Evolutionary conservation across 2,329 filamentous ascomycete genomes (phyloP).

Genomic region (Alternaria sp.): DNA sequence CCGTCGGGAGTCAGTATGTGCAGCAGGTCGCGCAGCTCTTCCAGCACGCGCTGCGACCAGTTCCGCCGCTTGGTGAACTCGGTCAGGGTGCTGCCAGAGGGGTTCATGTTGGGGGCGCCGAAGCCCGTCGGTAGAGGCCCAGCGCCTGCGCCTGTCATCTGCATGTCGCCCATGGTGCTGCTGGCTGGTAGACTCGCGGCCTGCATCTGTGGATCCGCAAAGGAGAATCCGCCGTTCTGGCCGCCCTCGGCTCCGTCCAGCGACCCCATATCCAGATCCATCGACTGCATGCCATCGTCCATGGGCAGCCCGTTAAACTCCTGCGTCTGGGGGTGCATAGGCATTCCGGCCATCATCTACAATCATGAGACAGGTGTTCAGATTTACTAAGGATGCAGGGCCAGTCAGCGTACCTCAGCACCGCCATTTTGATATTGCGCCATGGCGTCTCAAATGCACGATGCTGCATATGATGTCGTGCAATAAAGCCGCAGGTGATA

Average conservation of each 20-base stretch:
- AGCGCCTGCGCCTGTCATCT: conserved; percentile 57
- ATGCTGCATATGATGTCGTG: conserved; percentile 2
- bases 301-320: conserved; percentile 47
- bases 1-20: conserved; percentile 87
- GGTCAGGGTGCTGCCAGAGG: conserved; percentile 63
- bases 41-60: conserved; percentile 88
- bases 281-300: conserved; percentile 55
- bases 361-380: conserved; percentile 26
- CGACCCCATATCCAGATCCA: conserved; percentile 52
- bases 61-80: conserved; percentile 72
- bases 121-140: conserved; percentile 64
- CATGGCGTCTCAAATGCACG: conserved; percentile 30
- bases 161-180: conserved; percentile 35
- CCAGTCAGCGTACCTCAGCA: conserved; percentile 38
- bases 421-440: conserved; percentile 46
- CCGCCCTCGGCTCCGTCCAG: conserved; percentile 31
- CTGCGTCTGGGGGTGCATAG: conserved; percentile 32
- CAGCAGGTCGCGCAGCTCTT: conserved; percentile 87
- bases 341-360: conserved; percentile 39
- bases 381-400: conserved; percentile 14
- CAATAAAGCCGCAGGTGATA: conserved; percentile 2
- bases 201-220: conserved; percentile 36
- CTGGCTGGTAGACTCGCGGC: conserved; percentile 31
- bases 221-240: conserved; percentile 29
- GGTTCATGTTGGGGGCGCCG: conserved; percentile 53